Evolutionary conservation across 1,284 basidiomycete species (phyloP), one percentile per base, ranked within the genome.

Genomic region (Pseudozyma hubeiensis): DNA sequence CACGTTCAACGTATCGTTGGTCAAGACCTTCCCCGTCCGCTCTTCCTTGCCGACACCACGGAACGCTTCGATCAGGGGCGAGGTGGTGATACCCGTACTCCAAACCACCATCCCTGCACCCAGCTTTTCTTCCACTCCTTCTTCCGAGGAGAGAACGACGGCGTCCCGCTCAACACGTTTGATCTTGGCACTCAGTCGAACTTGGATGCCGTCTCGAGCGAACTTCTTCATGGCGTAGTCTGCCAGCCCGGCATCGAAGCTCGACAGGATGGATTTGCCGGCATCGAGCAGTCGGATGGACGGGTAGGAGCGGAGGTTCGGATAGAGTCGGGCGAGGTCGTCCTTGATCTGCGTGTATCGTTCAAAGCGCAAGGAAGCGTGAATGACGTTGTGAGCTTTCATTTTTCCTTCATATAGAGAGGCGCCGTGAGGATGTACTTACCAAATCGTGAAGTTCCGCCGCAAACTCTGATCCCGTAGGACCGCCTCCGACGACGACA

Each of bases 401-500:
- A 24, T 24, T 24, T 24, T 24, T 24, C 4, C 1, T 4, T 24
- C 4, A 29, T 24, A 10, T 13, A 5, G 44, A 24, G 24, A 10
- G 14, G 44, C n/a, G n/a, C 6, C 34, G 9, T 7, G 14, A 7
- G 31, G 10, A 17, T 10, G 5, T 10, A 35, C 52, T 34, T 24
- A 45, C 41, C 44, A 96, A 87, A 83, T 97, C 93, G 67, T 92
- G 90, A 60, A 97, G 85, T 84, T 96, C 94, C 8, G 93, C 92
- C 0, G 77, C 70, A 10, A 78, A 70, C 47, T 80, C 75, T 14
- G 47, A 41, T 0, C 75, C 77, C 8, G 78, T 79, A 2, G 78
- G 76, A 0, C 78, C 78, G 30, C 77, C 77, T 7, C 77, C 77
- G 0, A 79, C 77, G 5, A 79, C 64, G 29, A 79, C 54, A 43